Percentiles rank a stretch among this genome's conserved stretches.
Conservation (phyloP, 2,329 filamentous ascomycete genomes). For the Hypoxylon sp. region DNA sequence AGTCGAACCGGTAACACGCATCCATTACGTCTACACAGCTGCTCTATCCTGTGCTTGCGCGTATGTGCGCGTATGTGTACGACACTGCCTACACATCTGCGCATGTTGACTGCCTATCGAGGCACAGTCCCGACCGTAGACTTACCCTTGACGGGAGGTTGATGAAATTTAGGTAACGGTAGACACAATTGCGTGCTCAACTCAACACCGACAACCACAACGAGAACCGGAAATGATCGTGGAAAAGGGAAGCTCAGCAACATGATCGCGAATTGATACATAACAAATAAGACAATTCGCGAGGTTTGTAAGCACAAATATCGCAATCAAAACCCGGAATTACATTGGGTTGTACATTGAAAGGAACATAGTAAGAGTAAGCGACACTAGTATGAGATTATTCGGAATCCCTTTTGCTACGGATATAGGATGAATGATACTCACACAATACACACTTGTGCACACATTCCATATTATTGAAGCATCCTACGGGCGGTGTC, state of each 20-base stretch:
- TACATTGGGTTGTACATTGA: slow-evolving; percentile 5
- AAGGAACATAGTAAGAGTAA: slow-evolving; percentile 27
- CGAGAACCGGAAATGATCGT: slow-evolving; percentile 27
- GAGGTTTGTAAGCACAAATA: slow-evolving; percentile 33
- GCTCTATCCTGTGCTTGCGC: slow-evolving; percentile 4
- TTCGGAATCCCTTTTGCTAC: slow-evolving; percentile 29
- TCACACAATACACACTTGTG: slow-evolving; percentile 13
- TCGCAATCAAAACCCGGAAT: slow-evolving; percentile 37
- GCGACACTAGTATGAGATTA: slow-evolving; percentile 31
- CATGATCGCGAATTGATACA: slow-evolving; percentile 32
- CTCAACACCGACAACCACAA: slow-evolving; percentile 22
- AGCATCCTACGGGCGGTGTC: slow-evolving; percentile 42
- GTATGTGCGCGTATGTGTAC: slow-evolving; percentile 24
- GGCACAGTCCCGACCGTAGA: slow-evolving; percentile 32
- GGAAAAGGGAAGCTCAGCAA: slow-evolving; percentile 35
- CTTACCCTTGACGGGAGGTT: slow-evolving; percentile 35
- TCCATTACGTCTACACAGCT: slow-evolving; percentile 26
- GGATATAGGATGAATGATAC: slow-evolving; percentile 28
- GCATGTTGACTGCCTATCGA: slow-evolving; percentile 44
- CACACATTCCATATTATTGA: slow-evolving; percentile 23
- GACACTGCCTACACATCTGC: slow-evolving; percentile 28
- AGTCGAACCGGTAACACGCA: slow-evolving; percentile 40
- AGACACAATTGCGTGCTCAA: slow-evolving; percentile 24
- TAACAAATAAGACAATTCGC: slow-evolving; percentile 28
- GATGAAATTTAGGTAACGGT: slow-evolving; percentile 31